Base-by-base conservation (phyloP, 805 yeast species). In the Candida tibetensis region DNA sequence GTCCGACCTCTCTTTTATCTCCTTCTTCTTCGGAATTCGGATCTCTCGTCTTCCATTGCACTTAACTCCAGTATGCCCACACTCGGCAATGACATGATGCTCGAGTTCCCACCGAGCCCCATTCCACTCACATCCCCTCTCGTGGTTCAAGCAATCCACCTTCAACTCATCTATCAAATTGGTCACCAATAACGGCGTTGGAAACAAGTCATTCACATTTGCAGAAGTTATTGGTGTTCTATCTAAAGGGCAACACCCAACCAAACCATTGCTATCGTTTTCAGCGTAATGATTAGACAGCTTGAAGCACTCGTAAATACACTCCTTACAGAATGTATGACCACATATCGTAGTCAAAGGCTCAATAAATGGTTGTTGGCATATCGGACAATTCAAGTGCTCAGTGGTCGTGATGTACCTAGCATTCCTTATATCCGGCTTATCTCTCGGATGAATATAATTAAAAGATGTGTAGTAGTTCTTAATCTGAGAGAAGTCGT, bases 91-190 rank as follows among this genome's bases (percentile, higher is more conserved):
- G 2, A 76, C 53, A 56, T 82, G 88, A 30, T 59, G 67, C 35
- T 71, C 70, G 5, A 81, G 49, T 37, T 73, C 71, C 82, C 86
- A 80, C 16, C 86, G 60, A 38, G 75, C 66, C 3, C 82, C 84
- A 4, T 45, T 48, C 77, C 80, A 75, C 1, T 42, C 52, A 52
- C 88, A 82, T 0, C 86, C 87, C 32, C 81, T 52, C 28, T 52
- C 59, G 5, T 46, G 34, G 47, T 77, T 75, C 34, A 79, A 63
- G 51, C 89, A 82, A 34, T 55, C 56, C 2, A 82, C 85, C 32
- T 65, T 59, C 32, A 81, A 63, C 29, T 81, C 85, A 51, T 81
- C 84, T 1, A 80, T 66, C 48, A 82, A 68, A 46, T 79, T 78
- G n/a, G 73, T 56, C 3, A 82, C 61, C 5, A 82, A 58, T 16